phyloP scores from a whole-genome alignment of 1,284 basidiomycete species.

The Mycosarcoma mackinlayi region DNA sequence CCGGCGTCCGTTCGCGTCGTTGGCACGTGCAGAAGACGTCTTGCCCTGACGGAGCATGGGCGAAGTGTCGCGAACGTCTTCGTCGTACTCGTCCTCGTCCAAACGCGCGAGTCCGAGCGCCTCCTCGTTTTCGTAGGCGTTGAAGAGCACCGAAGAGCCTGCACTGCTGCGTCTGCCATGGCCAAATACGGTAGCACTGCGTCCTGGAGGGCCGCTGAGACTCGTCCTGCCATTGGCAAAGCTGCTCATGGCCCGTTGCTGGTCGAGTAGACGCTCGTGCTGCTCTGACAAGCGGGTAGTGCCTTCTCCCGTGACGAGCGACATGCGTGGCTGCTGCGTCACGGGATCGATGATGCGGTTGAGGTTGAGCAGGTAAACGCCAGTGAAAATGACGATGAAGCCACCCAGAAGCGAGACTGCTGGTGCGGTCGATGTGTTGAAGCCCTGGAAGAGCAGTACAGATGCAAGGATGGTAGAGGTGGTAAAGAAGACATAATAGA shows the following conservation, averaged over 20 bases:
- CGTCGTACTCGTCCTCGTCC: slow-evolving; percentile 55
- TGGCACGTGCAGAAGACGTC: slow-evolving; percentile 8
- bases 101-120: slow-evolving; percentile 56
- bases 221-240: slow-evolving; percentile 36
- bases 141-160: slow-evolving; percentile 56
- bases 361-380: slow-evolving; percentile 67
- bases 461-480: slow-evolving; percentile 93
- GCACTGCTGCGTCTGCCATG: slow-evolving; percentile 44
- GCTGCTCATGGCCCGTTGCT: slow-evolving; percentile 49
- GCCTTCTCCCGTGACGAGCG: slow-evolving; percentile 62
- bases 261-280: slow-evolving; percentile 55
- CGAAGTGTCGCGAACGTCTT: slow-evolving; percentile 31
- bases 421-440: slow-evolving; percentile 84
- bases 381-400: slow-evolving; percentile 67
- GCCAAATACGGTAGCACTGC: slow-evolving; percentile 28
- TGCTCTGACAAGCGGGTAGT: slow-evolving; percentile 53
- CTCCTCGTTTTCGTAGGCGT: slow-evolving; percentile 60
- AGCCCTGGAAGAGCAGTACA: slow-evolving; percentile 94
- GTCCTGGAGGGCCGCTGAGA: slow-evolving; percentile 26
- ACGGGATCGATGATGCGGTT: slow-evolving; percentile 61
- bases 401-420: slow-evolving; percentile 66
- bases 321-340: slow-evolving; percentile 62
- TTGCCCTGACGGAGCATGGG: slow-evolving; percentile 47
- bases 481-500: slow-evolving; percentile 99
- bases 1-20: slow-evolving; percentile 10